These are phyloP conservation scores for Monilinia polystroma DNA, from an alignment of 2,329 filamentous ascomycete genomes.

Conservation along the genomic window DNA sequence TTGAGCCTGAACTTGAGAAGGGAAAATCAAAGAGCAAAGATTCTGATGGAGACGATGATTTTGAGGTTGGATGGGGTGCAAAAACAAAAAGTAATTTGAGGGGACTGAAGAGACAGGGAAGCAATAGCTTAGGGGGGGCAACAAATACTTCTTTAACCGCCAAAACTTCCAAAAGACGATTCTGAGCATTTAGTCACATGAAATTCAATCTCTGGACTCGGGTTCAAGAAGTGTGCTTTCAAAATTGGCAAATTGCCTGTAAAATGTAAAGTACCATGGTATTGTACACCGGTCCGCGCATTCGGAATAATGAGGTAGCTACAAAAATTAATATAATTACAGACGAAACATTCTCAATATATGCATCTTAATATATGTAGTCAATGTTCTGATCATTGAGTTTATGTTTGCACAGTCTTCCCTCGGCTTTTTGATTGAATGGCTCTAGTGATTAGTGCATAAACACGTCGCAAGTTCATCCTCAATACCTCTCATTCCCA, in stretches of 20 bases:
- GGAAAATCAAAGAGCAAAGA: background rate
- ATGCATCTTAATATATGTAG: background rate
- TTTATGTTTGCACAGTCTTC: background rate
- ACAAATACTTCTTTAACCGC: slow-evolving; percentile 28
- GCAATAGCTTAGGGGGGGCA: slow-evolving; percentile 26
- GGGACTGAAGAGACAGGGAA: slow-evolving; percentile 24
- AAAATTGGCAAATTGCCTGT: background rate
- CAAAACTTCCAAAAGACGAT: slow-evolving; percentile 27
- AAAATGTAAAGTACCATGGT: background rate
- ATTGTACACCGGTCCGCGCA: background rate
- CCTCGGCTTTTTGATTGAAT: background rate
- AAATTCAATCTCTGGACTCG: background rate
- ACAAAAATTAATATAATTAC: slow-evolving; percentile 11
- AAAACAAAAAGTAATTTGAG: slow-evolving; percentile 27
- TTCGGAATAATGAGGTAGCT: background rate
- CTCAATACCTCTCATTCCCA: background rate
- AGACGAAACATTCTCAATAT: background rate
- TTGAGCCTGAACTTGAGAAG: slow-evolving; percentile 25
- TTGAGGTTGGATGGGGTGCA: slow-evolving; percentile 27
- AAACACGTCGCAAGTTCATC: background rate
- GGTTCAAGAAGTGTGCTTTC: background rate
- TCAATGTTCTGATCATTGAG: background rate
- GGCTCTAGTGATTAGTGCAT: background rate
- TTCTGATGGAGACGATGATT: slow-evolving; percentile 24
- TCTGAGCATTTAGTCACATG: background rate